phyloP scores from a whole-genome alignment of 805 yeast genomes.

The Phaffomyces opuntiae region DNA sequence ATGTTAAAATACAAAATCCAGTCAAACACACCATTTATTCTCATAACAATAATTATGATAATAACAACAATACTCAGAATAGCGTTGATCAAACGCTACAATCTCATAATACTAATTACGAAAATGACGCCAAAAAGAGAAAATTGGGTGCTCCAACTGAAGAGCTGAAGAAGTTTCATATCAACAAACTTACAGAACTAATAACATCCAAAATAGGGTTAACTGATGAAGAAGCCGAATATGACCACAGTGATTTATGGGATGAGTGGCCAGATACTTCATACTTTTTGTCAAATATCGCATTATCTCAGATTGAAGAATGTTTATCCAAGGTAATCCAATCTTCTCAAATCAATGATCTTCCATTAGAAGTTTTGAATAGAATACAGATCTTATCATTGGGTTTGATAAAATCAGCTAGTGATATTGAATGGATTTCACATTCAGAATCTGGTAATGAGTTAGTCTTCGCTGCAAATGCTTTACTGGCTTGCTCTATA shows the following conservation, averaged over 20 bases:
- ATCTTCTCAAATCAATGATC: conserved; percentile 5
- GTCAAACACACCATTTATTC: too few species aligned
- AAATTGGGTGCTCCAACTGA: conserved; percentile 11
- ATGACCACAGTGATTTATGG: conserved; percentile 20
- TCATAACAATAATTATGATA: neutral
- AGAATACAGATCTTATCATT: conserved; percentile 28
- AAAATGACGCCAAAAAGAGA: conserved; percentile 10
- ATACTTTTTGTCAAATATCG: conserved; percentile 14
- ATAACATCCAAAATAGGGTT: conserved; percentile 13
- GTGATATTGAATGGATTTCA: conserved; percentile 16
- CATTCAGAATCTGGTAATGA: neutral
- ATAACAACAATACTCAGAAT: neutral
- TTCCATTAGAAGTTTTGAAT: conserved; percentile 23
- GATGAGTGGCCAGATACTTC: conserved; percentile 17
- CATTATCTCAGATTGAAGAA: conserved; percentile 19
- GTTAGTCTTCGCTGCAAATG: conserved; percentile 5
- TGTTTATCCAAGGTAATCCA: conserved; percentile 15
- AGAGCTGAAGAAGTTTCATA: conserved; percentile 11
- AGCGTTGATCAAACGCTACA: neutral
- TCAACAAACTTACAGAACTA: conserved; percentile 5
- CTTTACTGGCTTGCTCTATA: conserved; percentile 19
- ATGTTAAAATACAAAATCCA: neutral
- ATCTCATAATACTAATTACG: too few species aligned
- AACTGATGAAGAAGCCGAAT: conserved; percentile 23
- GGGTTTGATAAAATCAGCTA: conserved; percentile 21